Conservation (phyloP, 176 grass and related monocot species). For the Puccinellia tenuiflora region DNA sequence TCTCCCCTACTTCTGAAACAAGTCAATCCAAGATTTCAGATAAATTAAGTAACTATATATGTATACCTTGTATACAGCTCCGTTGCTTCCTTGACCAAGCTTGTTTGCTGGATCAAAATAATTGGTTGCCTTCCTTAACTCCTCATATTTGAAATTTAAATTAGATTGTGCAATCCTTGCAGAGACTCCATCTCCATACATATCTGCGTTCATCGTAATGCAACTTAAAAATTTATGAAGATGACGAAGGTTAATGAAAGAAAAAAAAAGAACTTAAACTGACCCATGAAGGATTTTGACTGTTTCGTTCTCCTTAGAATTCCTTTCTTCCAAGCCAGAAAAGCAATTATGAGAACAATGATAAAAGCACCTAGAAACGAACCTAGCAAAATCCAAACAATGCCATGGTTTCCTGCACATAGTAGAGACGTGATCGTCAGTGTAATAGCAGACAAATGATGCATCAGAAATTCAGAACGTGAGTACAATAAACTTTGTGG, state of each 20-base stretch:
- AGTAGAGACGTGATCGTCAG: neutral
- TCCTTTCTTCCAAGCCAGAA: constrained; percentile 58
- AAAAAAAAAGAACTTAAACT: constrained; percentile 16
- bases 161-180: constrained; percentile 57
- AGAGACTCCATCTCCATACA: constrained; percentile 40
- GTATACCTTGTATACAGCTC: constrained; percentile 74
- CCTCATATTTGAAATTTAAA: constrained; percentile 74
- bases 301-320: constrained; percentile 3
- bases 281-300: constrained; percentile 48
- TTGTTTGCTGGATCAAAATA: constrained; percentile 69
- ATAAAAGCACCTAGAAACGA: constrained; percentile 47
- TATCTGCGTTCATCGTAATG: constrained; percentile 35
- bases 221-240: neutral
- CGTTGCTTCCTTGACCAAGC: constrained; percentile 89
- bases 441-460: neutral
- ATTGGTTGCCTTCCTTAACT: constrained; percentile 61
- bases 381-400: constrained; percentile 67
- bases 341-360: constrained; percentile 34
- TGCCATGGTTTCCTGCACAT: constrained; percentile 36
- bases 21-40: neutral
- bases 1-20: neutral
- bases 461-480: neutral
- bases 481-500: neutral
- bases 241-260: neutral
- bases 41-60: neutral